Percentiles rank a stretch among this genome's conserved stretches.
Conservation (phyloP, 192 early-diverging fungal species). For the Powellomyces hirtus region DNA sequence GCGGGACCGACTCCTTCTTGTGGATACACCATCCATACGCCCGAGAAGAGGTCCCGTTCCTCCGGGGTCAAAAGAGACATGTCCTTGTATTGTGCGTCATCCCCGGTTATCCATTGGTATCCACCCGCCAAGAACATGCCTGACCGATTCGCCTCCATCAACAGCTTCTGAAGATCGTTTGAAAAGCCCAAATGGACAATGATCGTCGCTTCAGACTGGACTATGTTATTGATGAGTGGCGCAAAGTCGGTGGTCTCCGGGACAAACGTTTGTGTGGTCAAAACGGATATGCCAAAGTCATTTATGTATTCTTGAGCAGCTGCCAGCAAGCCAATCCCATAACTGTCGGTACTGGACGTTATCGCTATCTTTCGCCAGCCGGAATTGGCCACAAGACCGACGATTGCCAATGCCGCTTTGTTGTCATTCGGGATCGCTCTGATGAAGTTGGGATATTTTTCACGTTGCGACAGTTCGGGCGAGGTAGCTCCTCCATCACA, state of each 20-base stretch:
- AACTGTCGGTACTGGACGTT: slow-evolving; percentile 6
- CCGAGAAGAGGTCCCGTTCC: background rate
- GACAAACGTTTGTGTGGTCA: slow-evolving; percentile 5
- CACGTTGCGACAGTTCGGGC: slow-evolving; percentile 20
- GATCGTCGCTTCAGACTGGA: slow-evolving; percentile 7
- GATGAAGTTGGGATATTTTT: slow-evolving; percentile 38
- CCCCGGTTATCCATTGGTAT: slow-evolving; percentile 12
- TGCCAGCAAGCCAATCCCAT: slow-evolving; percentile 3
- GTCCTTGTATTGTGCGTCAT: slow-evolving; percentile 1
- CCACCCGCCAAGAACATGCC: background rate
- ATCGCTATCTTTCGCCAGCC: slow-evolving; percentile 26
- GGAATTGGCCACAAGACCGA: slow-evolving; percentile 6
- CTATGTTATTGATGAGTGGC: background rate
- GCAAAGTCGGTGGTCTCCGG: background rate
- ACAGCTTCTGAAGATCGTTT: background rate
- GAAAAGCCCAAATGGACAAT: background rate
- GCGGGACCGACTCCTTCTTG: background rate
- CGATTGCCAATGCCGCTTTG: slow-evolving; percentile 20
- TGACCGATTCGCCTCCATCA: background rate
- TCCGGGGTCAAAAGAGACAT: background rate
- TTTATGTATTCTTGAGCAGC: background rate
- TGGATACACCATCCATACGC: background rate
- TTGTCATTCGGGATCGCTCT: slow-evolving; percentile 34
- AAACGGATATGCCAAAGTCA: background rate
- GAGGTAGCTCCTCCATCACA: slow-evolving; percentile 37